Base-by-base conservation (phyloP, 495 filamentous ascomycete species). In the Amphirosellinia nigrospora region DNA sequence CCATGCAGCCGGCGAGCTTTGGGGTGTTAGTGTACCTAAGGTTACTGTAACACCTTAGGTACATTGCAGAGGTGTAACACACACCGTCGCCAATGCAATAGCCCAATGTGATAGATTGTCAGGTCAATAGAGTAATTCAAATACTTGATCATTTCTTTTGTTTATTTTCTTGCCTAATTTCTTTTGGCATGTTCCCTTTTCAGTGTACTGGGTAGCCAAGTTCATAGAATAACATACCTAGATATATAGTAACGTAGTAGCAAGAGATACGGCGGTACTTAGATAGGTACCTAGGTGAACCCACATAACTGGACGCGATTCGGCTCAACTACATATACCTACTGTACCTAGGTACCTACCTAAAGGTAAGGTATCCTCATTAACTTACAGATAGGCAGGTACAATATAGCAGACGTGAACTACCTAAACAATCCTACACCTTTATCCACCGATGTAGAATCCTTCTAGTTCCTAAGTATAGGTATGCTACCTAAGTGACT, bases 281-380 rank as follows among this genome's bases (percentile, higher is more conserved):
- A n/a, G n/a, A n/a, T n/a, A n/a, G n/a, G 53, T 9, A 56, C 34
- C 53, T 30, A 56, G 16, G 23, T 13, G 52, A 66, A 56, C 38
- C 64, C 48, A 66, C 64, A 66, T 41, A 34, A 21, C 64, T 50
- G 64, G 64, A 23, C 48, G 53, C 23, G 48, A 21, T 66, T 66
- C 64, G 64, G 53, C 30, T 56, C 50, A n/a, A n/a, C n/a, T n/a
- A n/a, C n/a, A n/a, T n/a, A n/a, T n/a, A n/a, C n/a, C n/a, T n/a
- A n/a, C n/a, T n/a, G n/a, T n/a, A n/a, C n/a, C n/a, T n/a, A n/a
- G n/a, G n/a, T n/a, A n/a, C n/a, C n/a, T n/a, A n/a, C n/a, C n/a
- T n/a, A n/a, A n/a, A n/a, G n/a, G n/a, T n/a, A n/a, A n/a, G n/a
- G n/a, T n/a, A n/a, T n/a, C n/a, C n/a, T n/a, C n/a, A n/a, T n/a